Evolutionary conservation across 108 stramenopile species (phyloP).

Genomic region (Ochromonas danica): DNA sequence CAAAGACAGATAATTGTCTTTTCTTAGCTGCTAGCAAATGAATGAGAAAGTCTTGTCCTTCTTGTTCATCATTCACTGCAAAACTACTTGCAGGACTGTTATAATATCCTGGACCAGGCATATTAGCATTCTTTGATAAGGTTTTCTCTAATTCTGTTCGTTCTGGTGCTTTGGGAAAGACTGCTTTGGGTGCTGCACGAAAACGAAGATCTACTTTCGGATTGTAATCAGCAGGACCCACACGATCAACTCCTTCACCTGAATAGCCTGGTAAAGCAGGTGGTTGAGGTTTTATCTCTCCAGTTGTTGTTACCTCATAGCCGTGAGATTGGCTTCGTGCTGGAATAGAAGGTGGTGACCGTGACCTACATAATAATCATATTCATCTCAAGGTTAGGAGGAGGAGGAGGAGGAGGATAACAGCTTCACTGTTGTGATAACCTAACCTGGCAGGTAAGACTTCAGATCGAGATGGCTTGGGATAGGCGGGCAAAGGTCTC

Average conservation of each 20-base stretch:
- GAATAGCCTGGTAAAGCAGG: background rate
- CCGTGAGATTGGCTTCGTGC: background rate
- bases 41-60: background rate
- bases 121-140: too few relatives aligned
- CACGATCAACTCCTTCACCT: background rate
- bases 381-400: too few relatives aligned
- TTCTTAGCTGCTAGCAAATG: background rate
- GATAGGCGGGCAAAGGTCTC: background rate
- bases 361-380: background rate
- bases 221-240: slow-evolving; percentile 18
- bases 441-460: background rate
- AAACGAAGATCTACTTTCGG: background rate
- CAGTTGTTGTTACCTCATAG: background rate
- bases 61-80: background rate
- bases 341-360: slow-evolving; percentile 25
- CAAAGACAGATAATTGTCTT: background rate
- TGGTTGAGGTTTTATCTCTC: background rate
- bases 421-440: background rate
- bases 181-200: background rate
- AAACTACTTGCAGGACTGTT: background rate
- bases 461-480: background rate
- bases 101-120: background rate
- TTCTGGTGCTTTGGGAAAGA: background rate
- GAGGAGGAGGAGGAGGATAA: too few relatives aligned
- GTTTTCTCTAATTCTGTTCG: too few relatives aligned